These are phyloP conservation scores for Ochetophila trinervis DNA, from an alignment of 306 rosid genomes.

Conservation along the genomic window DNA sequence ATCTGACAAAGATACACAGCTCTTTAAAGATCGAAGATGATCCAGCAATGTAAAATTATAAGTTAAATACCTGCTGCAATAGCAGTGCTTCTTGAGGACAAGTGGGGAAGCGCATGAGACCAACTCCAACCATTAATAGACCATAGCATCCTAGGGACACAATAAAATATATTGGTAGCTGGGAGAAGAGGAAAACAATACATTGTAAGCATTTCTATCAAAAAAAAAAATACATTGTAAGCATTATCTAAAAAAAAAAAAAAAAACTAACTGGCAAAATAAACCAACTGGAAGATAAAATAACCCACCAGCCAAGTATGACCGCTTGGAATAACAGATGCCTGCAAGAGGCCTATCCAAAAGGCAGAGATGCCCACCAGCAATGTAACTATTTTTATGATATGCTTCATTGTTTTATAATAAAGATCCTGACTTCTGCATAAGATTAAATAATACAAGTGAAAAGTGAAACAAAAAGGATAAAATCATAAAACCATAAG, in stretches of 20 bases:
- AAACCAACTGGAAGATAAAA: neutral
- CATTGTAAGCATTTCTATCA: slow-evolving; percentile 22
- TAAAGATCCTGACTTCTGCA: slow-evolving; percentile 2
- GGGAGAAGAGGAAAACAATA: slow-evolving; percentile 29
- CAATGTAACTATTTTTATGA: slow-evolving; percentile 61
- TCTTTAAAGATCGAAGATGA: neutral
- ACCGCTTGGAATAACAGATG: slow-evolving; percentile 46
- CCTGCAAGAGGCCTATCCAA: slow-evolving; percentile 73
- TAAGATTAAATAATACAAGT: neutral
- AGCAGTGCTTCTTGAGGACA: slow-evolving; percentile 77
- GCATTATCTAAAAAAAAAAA: slow-evolving; percentile 12
- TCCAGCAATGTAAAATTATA: neutral
- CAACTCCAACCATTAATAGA: slow-evolving; percentile 86
- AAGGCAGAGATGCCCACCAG: slow-evolving; percentile 57
- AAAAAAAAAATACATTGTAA: slow-evolving; percentile 19
- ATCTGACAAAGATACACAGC: neutral
- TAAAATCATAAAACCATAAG: neutral
- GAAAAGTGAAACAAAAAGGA: neutral
- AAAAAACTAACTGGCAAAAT: neutral
- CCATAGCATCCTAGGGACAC: slow-evolving; percentile 92
- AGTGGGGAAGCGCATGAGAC: slow-evolving; percentile 79
- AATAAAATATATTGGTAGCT: slow-evolving; percentile 77
- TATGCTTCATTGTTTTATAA: slow-evolving; percentile 62
- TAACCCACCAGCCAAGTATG: slow-evolving; percentile 82
- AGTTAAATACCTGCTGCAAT: slow-evolving; percentile 57